phyloP scores from a whole-genome alignment of 2,329 filamentous ascomycete species.

The Penicillium sp. region DNA sequence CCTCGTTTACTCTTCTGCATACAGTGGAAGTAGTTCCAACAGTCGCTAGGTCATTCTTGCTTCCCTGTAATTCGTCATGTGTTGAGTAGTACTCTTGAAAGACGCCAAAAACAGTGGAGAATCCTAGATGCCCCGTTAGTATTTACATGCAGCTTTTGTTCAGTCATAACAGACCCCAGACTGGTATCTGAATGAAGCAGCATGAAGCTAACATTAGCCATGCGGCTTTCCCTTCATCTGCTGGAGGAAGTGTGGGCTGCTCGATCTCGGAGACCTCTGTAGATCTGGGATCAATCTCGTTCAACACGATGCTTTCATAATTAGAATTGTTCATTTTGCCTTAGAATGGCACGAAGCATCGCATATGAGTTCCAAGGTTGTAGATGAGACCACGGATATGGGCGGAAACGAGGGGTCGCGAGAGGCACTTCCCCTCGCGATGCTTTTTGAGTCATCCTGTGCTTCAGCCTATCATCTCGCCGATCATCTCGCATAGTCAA shows the following conservation, averaged over 20 bases:
- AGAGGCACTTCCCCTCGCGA: neutral
- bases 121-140: constrained; percentile 17
- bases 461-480: neutral
- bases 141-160: neutral
- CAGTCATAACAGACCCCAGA: constrained; percentile 48
- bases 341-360: neutral
- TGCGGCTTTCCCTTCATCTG: constrained; percentile 51
- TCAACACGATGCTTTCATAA: constrained; percentile 2
- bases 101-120: constrained; percentile 31
- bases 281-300: neutral
- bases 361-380: neutral
- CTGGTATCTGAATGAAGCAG: constrained; percentile 53
- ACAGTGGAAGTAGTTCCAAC: constrained; percentile 46
- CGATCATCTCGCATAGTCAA: neutral
- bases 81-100: constrained; percentile 47
- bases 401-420: neutral
- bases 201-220: constrained; percentile 52
- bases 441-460: neutral
- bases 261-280: constrained; percentile 22
- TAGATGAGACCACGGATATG: neutral
- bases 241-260: constrained; percentile 39
- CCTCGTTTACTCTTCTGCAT: neutral
- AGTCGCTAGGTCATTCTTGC: constrained; percentile 42
- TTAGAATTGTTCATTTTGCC: constrained; percentile 9
- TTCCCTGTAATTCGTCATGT: constrained; percentile 34